Evolutionary conservation across 2,329 filamentous ascomycete species (phyloP).

Genomic region (Exophiala sp.): DNA sequence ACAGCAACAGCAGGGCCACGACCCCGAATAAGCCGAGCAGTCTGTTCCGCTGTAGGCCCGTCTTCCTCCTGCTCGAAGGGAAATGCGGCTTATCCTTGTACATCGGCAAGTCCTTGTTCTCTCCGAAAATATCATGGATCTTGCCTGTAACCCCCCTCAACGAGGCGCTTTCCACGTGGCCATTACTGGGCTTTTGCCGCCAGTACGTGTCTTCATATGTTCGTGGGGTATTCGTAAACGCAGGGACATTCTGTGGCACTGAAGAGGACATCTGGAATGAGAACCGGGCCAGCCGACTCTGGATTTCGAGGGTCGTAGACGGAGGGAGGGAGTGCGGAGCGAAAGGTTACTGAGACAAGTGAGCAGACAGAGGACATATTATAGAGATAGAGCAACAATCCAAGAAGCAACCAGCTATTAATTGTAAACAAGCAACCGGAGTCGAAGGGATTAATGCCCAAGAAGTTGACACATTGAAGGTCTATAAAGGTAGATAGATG

Average conservation of each 20-base stretch:
- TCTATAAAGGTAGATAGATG: too few species aligned
- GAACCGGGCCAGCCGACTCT: conserved; percentile 9
- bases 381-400: neutral
- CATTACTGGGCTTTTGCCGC: conserved; percentile 48
- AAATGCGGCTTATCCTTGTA: conserved; percentile 98
- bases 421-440: too few species aligned
- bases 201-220: conserved; percentile 61
- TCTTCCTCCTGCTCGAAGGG: conserved; percentile 49
- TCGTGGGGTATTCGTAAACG: conserved; percentile 60
- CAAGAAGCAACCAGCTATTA: neutral
- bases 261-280: conserved; percentile 48
- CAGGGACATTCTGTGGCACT: conserved; percentile 63
- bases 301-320: neutral
- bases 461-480: too few species aligned
- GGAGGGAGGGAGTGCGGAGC: neutral
- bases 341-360: neutral
- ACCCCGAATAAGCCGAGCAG: conserved; percentile 50
- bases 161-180: conserved; percentile 33
- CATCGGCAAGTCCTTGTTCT: conserved; percentile 68
- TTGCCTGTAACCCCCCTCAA: conserved; percentile 53
- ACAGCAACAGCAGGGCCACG: conserved; percentile 55
- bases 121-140: conserved; percentile 60
- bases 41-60: conserved; percentile 60
- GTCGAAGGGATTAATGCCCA: too few species aligned
- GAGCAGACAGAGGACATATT: neutral